Conservation (phyloP, 805 yeast genomes). For the Sugiyamaella smithiae region DNA sequence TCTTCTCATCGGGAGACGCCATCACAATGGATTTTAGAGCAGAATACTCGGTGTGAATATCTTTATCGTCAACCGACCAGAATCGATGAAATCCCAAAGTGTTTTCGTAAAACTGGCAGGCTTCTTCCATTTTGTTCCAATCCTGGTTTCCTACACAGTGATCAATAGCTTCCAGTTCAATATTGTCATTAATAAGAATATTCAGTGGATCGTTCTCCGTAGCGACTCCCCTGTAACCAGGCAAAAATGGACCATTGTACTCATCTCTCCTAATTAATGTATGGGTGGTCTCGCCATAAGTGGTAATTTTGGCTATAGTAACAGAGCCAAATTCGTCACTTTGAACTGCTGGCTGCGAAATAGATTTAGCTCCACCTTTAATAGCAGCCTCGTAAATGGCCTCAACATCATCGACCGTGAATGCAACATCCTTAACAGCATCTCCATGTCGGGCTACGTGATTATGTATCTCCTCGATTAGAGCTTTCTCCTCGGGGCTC, state of each 20-base stretch:
- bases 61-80: slow-evolving; percentile 83
- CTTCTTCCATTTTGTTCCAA: slow-evolving; percentile 61
- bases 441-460: slow-evolving; percentile 65
- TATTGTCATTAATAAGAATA: slow-evolving; percentile 33
- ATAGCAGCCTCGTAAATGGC: slow-evolving; percentile 47
- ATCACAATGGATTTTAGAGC: slow-evolving; percentile 74
- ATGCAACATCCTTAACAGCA: slow-evolving; percentile 75
- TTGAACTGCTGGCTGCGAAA: slow-evolving; percentile 29
- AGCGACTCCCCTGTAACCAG: slow-evolving; percentile 40
- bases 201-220: slow-evolving; percentile 24
- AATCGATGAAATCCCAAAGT: slow-evolving; percentile 72
- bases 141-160: slow-evolving; percentile 79
- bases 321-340: slow-evolving; percentile 52
- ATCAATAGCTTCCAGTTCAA: slow-evolving; percentile 51
- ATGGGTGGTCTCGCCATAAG: slow-evolving; percentile 65
- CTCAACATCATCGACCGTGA: slow-evolving; percentile 54
- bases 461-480: slow-evolving; percentile 41
- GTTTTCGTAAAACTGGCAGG: slow-evolving; percentile 57
- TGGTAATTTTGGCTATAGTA: slow-evolving; percentile 49
- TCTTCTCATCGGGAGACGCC: slow-evolving; percentile 61
- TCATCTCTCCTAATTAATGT: slow-evolving; percentile 53
- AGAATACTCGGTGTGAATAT: slow-evolving; percentile 65
- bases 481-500: slow-evolving; percentile 26
- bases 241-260: slow-evolving; percentile 49
- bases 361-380: slow-evolving; percentile 48